A percentile compares a stretch with the other conserved stretches of the same genome.
phyloP scores from a whole-genome alignment of 345 rosid species.

The Citrus australasica region DNA sequence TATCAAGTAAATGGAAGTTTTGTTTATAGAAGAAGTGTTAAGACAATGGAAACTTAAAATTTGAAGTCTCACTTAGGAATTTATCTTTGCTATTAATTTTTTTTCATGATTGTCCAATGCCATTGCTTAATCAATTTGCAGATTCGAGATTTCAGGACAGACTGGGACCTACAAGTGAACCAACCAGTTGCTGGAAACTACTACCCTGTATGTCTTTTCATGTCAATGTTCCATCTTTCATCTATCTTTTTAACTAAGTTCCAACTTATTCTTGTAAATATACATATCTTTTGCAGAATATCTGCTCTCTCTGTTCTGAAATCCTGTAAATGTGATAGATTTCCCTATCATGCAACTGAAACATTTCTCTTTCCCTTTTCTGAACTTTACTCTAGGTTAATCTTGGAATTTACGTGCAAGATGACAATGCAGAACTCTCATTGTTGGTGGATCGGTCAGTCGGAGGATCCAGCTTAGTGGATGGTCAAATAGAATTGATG shows the following conservation, averaged over 20 bases:
- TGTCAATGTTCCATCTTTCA: not conserved
- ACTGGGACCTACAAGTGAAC: conserved; percentile 80
- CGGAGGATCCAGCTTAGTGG: conserved; percentile 79
- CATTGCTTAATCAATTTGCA: conserved; percentile 29
- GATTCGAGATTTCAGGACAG: conserved; percentile 82
- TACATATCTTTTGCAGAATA: not conserved
- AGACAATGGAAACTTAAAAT: not conserved
- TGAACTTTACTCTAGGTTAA: conserved; percentile 47
- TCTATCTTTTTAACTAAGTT: conserved; percentile 1
- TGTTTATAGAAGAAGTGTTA: too few relatives aligned
- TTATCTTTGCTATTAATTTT: conserved; percentile 3
- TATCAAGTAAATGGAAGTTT: not conserved
- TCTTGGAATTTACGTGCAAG: conserved; percentile 83
- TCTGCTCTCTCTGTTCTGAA: not conserved
- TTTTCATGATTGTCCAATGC: conserved; percentile 13
- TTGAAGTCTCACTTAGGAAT: not conserved
- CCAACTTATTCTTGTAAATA: not conserved
- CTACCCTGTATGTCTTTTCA: conserved; percentile 66
- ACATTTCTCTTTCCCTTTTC: conserved; percentile 9
- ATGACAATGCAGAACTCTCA: conserved; percentile 63
- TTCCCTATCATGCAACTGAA: not conserved
- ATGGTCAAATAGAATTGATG: conserved; percentile 93
- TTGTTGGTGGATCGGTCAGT: conserved; percentile 88
- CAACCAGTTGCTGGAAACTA: conserved; percentile 93
- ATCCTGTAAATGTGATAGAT: not conserved